Evolutionary conservation across 2,329 filamentous ascomycete species (phyloP).

Genomic region (Plenodomus biglobosus): DNA sequence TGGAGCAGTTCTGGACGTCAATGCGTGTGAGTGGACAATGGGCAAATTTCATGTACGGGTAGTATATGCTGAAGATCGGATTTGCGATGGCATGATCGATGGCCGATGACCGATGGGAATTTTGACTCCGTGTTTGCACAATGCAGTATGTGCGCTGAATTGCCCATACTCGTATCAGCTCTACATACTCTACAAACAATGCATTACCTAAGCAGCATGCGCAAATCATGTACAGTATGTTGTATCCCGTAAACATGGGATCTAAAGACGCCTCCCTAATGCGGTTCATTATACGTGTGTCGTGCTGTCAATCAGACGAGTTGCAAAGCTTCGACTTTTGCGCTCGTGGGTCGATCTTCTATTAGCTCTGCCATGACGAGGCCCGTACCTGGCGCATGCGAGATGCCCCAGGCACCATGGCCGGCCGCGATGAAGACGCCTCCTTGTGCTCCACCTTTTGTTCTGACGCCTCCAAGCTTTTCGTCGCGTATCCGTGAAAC

Average conservation of each 20-base stretch:
- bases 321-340: constrained; percentile 59
- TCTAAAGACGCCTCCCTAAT: background rate
- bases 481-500: constrained; percentile 60
- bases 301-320: constrained; percentile 8
- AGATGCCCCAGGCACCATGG: constrained; percentile 73
- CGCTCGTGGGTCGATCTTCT: constrained; percentile 59
- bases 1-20: background rate
- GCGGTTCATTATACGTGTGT: background rate
- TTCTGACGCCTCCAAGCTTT: constrained; percentile 56
- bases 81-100: background rate
- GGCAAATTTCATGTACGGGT: too few species aligned
- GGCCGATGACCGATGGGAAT: background rate
- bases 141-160: background rate
- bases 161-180: too few species aligned
- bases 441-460: constrained; percentile 49
- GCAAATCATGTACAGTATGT: background rate
- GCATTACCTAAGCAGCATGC: background rate
- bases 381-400: constrained; percentile 64
- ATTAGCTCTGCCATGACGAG: constrained; percentile 71
- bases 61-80: background rate
- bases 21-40: background rate
- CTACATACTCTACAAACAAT: background rate
- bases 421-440: constrained; percentile 72
- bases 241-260: too few species aligned
- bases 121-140: background rate